Evolutionary conservation across 2,329 filamentous ascomycete genomes (phyloP).

Genomic region (Pseudogymnoascus sp.): DNA sequence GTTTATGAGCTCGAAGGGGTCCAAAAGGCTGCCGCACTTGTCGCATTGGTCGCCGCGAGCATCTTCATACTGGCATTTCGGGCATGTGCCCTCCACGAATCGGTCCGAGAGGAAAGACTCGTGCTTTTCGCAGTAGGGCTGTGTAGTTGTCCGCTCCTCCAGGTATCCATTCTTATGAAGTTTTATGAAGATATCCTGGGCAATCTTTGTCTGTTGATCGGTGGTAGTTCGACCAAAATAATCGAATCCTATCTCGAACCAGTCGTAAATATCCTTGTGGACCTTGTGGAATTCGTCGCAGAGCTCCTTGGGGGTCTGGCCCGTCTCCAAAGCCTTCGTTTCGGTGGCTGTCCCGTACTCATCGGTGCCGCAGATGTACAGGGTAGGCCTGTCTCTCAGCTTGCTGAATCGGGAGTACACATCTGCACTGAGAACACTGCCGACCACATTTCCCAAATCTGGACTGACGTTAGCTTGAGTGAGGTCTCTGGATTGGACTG

Average conservation of each 20-base stretch:
- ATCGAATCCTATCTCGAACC: slow-evolving; percentile 94
- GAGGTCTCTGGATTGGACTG: too few relatives aligned
- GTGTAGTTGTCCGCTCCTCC: slow-evolving; percentile 76
- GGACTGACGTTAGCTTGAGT: background rate
- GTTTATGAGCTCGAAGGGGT: slow-evolving; percentile 62
- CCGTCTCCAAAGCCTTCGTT: slow-evolving; percentile 87
- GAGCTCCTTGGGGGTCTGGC: slow-evolving; percentile 71
- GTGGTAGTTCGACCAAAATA: slow-evolving; percentile 92
- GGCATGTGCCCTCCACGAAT: slow-evolving; percentile 74
- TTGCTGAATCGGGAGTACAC: slow-evolving; percentile 78
- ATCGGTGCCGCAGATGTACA: slow-evolving; percentile 83
- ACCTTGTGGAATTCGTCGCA: slow-evolving; percentile 90
- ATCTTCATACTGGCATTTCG: slow-evolving; percentile 63
- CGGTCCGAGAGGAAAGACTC: slow-evolving; percentile 75
- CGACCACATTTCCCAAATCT: slow-evolving; percentile 79
- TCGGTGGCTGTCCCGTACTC: slow-evolving; percentile 96
- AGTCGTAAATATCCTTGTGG: slow-evolving; percentile 86
- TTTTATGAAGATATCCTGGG: slow-evolving; percentile 81
- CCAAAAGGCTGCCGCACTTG: slow-evolving; percentile 57
- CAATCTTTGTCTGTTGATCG: slow-evolving; percentile 80
- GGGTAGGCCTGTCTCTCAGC: slow-evolving; percentile 68
- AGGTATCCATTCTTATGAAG: slow-evolving; percentile 85
- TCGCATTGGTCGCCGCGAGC: slow-evolving; percentile 70
- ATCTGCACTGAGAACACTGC: slow-evolving; percentile 80
- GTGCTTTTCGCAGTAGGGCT: slow-evolving; percentile 83